These are phyloP conservation scores for Cytospora schulzeri DNA, from an alignment of 2,329 filamentous ascomycete genomes.

Conservation along the genomic window DNA sequence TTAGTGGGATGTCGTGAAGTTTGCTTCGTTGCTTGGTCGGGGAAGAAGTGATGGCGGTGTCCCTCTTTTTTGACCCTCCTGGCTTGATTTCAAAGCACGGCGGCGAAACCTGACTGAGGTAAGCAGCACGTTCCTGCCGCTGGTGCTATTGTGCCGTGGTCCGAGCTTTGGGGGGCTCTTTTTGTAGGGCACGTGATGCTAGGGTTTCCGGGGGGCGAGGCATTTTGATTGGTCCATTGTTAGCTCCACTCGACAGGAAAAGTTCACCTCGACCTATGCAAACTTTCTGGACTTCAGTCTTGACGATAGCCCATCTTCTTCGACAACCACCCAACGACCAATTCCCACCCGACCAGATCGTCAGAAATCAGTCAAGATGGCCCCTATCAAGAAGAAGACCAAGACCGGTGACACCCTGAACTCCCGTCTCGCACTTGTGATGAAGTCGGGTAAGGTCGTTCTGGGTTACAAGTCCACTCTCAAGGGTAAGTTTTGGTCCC, in stretches of 20 bases:
- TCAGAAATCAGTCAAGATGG: conserved; percentile 59
- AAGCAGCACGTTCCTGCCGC: conserved; percentile 4
- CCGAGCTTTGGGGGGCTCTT: conserved; percentile 1
- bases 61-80: conserved; percentile 34
- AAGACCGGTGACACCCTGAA: conserved; percentile 80
- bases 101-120: conserved; percentile 9
- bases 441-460: conserved; percentile 76
- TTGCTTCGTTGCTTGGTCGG: conserved; percentile 46
- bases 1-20: conserved; percentile 47
- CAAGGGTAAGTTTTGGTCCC: conserved; percentile 30
- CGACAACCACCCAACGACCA: conserved; percentile 28
- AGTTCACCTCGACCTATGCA: not conserved
- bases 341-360: conserved; percentile 24
- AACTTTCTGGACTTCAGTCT: conserved; percentile 7
- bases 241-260: conserved; percentile 15
- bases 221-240: conserved; percentile 3
- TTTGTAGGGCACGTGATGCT: conserved; percentile 27
- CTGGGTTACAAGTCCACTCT: conserved; percentile 84
- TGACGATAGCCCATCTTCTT: not conserved
- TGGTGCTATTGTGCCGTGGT: not conserved
- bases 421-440: conserved; percentile 63
- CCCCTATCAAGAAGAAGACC: conserved; percentile 68
- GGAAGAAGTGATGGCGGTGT: conserved; percentile 34
- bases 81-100: conserved; percentile 59
- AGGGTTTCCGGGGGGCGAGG: not conserved